A percentile compares a stretch with the other conserved stretches of the same genome.
Evolutionary conservation across 768 basidiomycete genomes (phyloP).

Genomic region (Hygrophoropsis aurantiaca): DNA sequence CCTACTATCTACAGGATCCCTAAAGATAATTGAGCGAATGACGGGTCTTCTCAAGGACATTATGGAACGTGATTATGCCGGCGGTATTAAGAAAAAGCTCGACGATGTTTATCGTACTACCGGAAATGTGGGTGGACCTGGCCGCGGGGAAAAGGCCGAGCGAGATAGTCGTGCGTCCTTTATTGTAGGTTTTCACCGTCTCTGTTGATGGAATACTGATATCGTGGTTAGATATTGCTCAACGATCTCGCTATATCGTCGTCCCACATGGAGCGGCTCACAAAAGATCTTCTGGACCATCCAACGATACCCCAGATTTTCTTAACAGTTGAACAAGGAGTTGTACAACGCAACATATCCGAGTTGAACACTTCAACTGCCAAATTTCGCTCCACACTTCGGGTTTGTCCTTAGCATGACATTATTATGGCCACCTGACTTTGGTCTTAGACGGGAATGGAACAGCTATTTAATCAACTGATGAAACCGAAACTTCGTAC

Average conservation of each 20-base stretch:
- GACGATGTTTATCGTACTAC: slow-evolving; percentile 80
- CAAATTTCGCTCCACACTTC: slow-evolving; percentile 71
- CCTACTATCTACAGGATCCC: slow-evolving; percentile 74
- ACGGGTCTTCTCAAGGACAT: slow-evolving; percentile 65
- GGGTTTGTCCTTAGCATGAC: slow-evolving; percentile 46
- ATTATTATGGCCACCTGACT: slow-evolving; percentile 1
- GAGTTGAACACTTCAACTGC: slow-evolving; percentile 53
- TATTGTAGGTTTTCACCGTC: slow-evolving; percentile 57
- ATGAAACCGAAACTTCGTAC: slow-evolving; percentile 84
- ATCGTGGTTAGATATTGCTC: slow-evolving; percentile 62
- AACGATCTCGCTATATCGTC: slow-evolving; percentile 95
- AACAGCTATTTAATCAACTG: slow-evolving; percentile 94
- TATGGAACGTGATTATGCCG: slow-evolving; percentile 81
- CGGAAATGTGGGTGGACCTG: slow-evolving; percentile 40
- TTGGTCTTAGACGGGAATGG: slow-evolving; percentile 66
- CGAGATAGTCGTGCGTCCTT: slow-evolving; percentile 77
- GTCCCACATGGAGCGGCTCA: slow-evolving; percentile 82
- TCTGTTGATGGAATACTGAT: not conserved
- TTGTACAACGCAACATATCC: slow-evolving; percentile 47
- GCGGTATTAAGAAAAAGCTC: slow-evolving; percentile 78
- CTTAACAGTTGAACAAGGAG: slow-evolving; percentile 51
- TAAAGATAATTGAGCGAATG: slow-evolving; percentile 55
- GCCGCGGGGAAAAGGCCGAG: slow-evolving; percentile 73
- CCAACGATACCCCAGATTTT: slow-evolving; percentile 67
- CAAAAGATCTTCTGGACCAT: slow-evolving; percentile 60